These are phyloP conservation scores for Phalaenopsis aphrodite DNA, from an alignment of 106 monocot species.

Conservation along the genomic window DNA sequence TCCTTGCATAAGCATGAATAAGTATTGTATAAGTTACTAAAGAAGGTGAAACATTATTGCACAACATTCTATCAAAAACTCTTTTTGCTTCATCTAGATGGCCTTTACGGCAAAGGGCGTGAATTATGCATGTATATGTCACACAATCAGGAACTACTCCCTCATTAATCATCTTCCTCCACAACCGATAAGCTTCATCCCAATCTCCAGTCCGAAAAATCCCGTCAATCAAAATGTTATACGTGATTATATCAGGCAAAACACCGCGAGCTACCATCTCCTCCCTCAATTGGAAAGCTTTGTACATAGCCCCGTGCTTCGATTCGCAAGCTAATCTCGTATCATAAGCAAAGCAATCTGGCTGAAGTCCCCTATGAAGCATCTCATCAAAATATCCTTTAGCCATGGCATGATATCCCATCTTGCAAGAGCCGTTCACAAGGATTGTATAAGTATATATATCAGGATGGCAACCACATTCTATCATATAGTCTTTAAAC, in stretches of 20 bases:
- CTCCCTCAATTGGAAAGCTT: slow-evolving; percentile 55
- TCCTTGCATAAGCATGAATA: slow-evolving; percentile 59
- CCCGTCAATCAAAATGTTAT: slow-evolving; percentile 81
- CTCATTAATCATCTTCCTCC: slow-evolving; percentile 40
- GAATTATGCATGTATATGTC: slow-evolving; percentile 88
- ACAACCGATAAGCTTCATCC: slow-evolving; percentile 38
- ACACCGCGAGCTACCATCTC: slow-evolving; percentile 62
- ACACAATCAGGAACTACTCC: slow-evolving; percentile 73
- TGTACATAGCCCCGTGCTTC: slow-evolving; percentile 35
- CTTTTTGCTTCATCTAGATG: slow-evolving; percentile 34
- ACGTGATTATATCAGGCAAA: slow-evolving; percentile 46
- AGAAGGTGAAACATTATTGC: slow-evolving; percentile 41
- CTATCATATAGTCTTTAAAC: slow-evolving; percentile 64
- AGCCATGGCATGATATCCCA: slow-evolving; percentile 47
- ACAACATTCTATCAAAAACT: slow-evolving; percentile 41
- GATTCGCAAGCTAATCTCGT: slow-evolving; percentile 61
- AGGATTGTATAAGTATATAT: slow-evolving; percentile 78
- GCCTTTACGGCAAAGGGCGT: slow-evolving; percentile 50
- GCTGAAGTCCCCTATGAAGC: slow-evolving; percentile 55
- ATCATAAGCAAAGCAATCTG: slow-evolving; percentile 72
- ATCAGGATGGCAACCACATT: slow-evolving; percentile 47
- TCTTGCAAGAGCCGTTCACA: slow-evolving; percentile 59
- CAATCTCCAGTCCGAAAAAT: slow-evolving; percentile 40
- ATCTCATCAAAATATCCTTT: slow-evolving; percentile 74
- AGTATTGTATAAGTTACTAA: slow-evolving; percentile 81